phyloP scores from a whole-genome alignment of 2,329 filamentous ascomycete species.

The Thielaviopsis musarum region DNA sequence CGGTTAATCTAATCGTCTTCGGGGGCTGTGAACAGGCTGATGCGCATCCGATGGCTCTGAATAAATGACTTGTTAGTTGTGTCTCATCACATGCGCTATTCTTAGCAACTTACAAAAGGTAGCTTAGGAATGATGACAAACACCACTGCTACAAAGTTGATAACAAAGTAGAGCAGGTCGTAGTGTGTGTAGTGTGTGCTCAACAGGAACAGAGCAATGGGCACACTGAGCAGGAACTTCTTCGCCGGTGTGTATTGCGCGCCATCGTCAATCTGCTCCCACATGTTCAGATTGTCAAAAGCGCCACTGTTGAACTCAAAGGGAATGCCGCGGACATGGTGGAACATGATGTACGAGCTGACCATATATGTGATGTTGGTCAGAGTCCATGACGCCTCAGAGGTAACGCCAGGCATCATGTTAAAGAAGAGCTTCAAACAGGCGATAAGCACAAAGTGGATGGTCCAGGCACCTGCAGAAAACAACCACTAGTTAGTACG shows the following conservation, averaged over 20 bases:
- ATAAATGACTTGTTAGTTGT: conserved; percentile 15
- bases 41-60: conserved; percentile 62
- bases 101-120: conserved; percentile 56
- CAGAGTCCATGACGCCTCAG: conserved; percentile 96
- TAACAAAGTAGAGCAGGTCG: conserved; percentile 88
- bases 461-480: conserved; percentile 76
- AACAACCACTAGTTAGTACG: background rate
- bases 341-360: conserved; percentile 98
- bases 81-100: background rate
- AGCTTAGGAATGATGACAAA: conserved; percentile 92
- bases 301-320: conserved; percentile 98
- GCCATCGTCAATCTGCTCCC: conserved; percentile 99
- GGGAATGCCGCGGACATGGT: conserved; percentile 91
- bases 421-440: conserved; percentile 93
- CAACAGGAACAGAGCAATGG: conserved; percentile 82
- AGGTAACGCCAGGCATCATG: conserved; percentile 86
- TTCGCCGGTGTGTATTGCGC: conserved; percentile 98
- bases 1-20: conserved; percentile 24
- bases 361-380: conserved; percentile 99
- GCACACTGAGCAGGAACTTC: conserved; percentile 91
- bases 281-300: conserved; percentile 99
- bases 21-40: conserved; percentile 54
- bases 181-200: conserved; percentile 99
- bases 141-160: conserved; percentile 87
- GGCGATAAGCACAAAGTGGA: conserved; percentile 85